These are phyloP conservation scores for Pseudonectria buxi DNA, from an alignment of 2,329 filamentous ascomycete genomes.

Conservation along the genomic window DNA sequence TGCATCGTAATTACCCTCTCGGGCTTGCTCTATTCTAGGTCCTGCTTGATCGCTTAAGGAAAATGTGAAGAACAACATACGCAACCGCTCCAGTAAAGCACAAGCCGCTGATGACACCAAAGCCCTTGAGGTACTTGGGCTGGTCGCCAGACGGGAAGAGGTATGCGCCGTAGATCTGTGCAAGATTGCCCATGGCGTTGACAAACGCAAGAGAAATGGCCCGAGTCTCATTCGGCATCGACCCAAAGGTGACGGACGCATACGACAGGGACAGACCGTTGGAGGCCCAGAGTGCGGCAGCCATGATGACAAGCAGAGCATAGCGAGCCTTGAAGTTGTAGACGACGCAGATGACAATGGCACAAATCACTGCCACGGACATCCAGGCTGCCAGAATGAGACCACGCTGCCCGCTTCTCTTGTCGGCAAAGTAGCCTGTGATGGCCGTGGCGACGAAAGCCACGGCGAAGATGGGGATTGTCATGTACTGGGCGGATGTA, in stretches of 20 bases:
- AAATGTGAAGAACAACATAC: constrained; percentile 5
- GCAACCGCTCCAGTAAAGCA: constrained; percentile 8
- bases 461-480: constrained; percentile 44
- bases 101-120: constrained; percentile 25
- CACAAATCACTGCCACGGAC: constrained; percentile 3
- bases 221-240: constrained; percentile 42
- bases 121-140: constrained; percentile 42
- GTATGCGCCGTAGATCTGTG: constrained; percentile 50
- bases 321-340: constrained; percentile 47
- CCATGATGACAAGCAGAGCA: constrained; percentile 47
- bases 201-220: constrained; percentile 43
- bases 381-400: constrained; percentile 7
- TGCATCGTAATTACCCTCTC: no score
- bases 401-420: constrained; percentile 23
- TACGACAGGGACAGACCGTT: constrained; percentile 47
- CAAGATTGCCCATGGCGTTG: constrained; percentile 48
- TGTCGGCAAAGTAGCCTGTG: constrained; percentile 42
- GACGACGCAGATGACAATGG: constrained; percentile 39
- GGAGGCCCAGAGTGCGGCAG: constrained; percentile 46
- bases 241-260: constrained; percentile 43
- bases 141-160: constrained; percentile 42
- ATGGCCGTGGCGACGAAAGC: constrained; percentile 43
- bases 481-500: constrained; percentile 25
- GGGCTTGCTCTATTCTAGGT: no score
- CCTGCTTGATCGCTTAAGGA: neutral